Evolutionary conservation across 164 flowering plant genomes (phyloP), one percentile per base, ranked within the genome.

Genomic region (Brasenia schreberi): DNA sequence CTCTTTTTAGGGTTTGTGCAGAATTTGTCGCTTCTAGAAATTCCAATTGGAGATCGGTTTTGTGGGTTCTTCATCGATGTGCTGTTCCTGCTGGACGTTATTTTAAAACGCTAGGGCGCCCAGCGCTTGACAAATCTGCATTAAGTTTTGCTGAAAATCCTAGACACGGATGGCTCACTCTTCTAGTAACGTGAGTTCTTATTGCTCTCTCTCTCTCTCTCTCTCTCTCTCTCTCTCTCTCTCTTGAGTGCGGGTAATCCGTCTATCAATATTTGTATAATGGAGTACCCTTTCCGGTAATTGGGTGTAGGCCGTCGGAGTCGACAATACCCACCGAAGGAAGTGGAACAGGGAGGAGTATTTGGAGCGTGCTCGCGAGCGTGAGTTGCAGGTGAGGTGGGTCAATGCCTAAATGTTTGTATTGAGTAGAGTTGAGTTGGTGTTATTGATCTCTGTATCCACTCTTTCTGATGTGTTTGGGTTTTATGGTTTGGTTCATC

Each of bases 341-440:
- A 93, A 90, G 70, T 89, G 86, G 44, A 85, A 87, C 66, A 77
- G 81, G n/a, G 98, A 93, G 68, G 98, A 88, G 77, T 87, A 77
- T 64, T 72, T 85, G 61, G 84, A 93, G 75, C 86, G 96, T 49
- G 98, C 95, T 68, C 90, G 96, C 10, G 80, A 84, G 64, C 91
- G 97, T 27, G 97, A 89, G 74, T 78, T 73, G 65, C 75, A 93
- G 86, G 97, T 87, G 56, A 49, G 16, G 56, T 49, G 56, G 56
- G 16, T 49, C 56, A 14, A 49, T 14, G 56, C 56, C 56, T 5
- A 14, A 1, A 49, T 49, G 53, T 7, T 49, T 45, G 53, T 6
- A 45, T 45, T 45, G 53, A 45, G 1, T 7, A 45, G 5, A 45
- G 53, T 23, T 33, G 39, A 33, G 39, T 49, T 49, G 14, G 2